phyloP scores from a whole-genome alignment of 1,284 basidiomycete genomes.

The Rhodofomes roseus region DNA sequence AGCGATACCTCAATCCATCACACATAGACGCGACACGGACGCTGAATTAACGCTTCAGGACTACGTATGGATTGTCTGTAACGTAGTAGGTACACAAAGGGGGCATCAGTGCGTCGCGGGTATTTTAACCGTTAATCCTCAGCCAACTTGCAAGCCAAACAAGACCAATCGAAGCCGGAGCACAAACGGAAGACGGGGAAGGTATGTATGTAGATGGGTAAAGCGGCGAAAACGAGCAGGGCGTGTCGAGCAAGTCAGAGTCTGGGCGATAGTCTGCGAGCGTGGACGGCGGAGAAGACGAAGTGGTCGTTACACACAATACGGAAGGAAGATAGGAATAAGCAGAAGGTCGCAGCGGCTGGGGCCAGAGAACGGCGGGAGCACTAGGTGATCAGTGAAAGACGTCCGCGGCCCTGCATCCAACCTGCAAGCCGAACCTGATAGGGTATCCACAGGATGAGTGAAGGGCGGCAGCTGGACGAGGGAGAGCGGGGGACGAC shows the following conservation, averaged over 20 bases:
- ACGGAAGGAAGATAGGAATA: not conserved
- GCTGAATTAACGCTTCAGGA: not conserved
- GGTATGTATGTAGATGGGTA: not conserved
- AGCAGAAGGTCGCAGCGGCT: not conserved
- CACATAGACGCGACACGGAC: not conserved
- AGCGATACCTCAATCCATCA: not conserved
- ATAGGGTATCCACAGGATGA: not conserved
- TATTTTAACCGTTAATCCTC: not conserved
- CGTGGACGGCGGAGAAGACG: not conserved
- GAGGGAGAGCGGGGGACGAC: not conserved
- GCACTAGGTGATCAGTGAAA: not conserved
- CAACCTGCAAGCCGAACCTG: constrained; percentile 1
- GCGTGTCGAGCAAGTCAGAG: not conserved
- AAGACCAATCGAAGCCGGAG: not conserved
- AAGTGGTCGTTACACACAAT: not conserved
- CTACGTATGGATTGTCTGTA: constrained; percentile 1
- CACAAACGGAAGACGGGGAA: not conserved
- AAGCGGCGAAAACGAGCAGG: not conserved
- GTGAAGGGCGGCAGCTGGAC: not conserved
- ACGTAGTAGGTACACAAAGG: constrained; percentile 1
- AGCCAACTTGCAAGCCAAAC: not conserved
- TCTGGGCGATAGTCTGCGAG: not conserved
- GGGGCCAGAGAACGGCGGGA: not conserved
- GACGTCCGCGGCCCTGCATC: not conserved
- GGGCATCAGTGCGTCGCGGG: constrained; percentile 1